Conservation (phyloP, 2,329 filamentous ascomycete species). For the Cercospora zeae-maydis region DNA sequence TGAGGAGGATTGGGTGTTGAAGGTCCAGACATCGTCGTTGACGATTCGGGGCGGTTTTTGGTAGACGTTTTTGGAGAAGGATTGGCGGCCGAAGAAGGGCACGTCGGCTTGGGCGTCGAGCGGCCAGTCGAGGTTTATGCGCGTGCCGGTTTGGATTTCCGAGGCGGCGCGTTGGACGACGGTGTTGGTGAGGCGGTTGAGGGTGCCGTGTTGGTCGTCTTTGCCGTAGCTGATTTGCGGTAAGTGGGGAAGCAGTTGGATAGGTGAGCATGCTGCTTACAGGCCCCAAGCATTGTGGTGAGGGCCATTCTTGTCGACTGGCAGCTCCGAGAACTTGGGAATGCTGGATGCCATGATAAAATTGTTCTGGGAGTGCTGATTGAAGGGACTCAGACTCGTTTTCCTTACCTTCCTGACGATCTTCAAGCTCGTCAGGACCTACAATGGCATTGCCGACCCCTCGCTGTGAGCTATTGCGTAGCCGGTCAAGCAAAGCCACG, state of each 20-base stretch:
- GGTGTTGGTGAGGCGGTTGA: slow-evolving; percentile 58
- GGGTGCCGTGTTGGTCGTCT: slow-evolving; percentile 56
- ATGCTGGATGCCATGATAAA: slow-evolving; percentile 30
- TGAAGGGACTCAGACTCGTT: neutral
- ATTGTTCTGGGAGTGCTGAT: neutral
- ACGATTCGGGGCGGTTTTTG: slow-evolving; percentile 52
- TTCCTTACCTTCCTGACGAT: neutral
- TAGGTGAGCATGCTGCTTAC: slow-evolving; percentile 20
- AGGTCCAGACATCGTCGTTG: slow-evolving; percentile 58
- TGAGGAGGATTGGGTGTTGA: slow-evolving; percentile 30
- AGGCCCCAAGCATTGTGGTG: slow-evolving; percentile 38
- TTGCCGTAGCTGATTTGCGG: slow-evolving; percentile 50
- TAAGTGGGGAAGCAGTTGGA: slow-evolving; percentile 28
- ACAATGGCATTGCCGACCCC: neutral
- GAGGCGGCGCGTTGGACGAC: slow-evolving; percentile 50
- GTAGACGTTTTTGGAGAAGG: slow-evolving; percentile 54
- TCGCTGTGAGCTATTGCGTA: neutral
- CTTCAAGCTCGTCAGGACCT: neutral
- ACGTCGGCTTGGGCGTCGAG: slow-evolving; percentile 53
- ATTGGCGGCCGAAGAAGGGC: slow-evolving; percentile 55
- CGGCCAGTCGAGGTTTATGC: slow-evolving; percentile 59
- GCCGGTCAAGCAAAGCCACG: neutral
- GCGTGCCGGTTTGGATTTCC: slow-evolving; percentile 54
- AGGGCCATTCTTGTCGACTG: slow-evolving; percentile 48
- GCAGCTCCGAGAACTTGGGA: slow-evolving; percentile 49